Conservation (phyloP, 345 rosid species). For the Acer saccharum region DNA sequence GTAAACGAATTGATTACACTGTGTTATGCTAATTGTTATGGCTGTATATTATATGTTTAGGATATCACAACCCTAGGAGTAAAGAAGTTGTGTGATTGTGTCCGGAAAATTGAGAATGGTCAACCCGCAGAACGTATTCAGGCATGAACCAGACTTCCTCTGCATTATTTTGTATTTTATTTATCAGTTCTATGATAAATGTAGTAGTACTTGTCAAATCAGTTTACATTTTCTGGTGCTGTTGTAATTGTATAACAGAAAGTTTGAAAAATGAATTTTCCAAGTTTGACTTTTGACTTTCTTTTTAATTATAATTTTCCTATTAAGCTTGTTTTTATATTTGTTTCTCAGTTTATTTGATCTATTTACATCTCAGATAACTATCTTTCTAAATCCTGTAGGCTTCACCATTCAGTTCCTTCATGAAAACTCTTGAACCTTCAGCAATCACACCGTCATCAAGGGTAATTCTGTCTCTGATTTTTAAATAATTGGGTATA, state of each 20-base stretch:
- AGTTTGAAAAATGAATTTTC: background rate
- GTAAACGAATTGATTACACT: background rate
- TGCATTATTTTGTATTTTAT: background rate
- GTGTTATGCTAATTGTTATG: conserved; percentile 18
- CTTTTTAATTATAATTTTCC: background rate
- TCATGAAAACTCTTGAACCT: conserved; percentile 37
- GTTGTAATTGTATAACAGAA: background rate
- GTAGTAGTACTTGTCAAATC: background rate
- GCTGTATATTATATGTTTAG: conserved; percentile 26
- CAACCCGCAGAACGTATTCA: conserved; percentile 36
- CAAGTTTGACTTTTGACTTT: conserved; percentile 2
- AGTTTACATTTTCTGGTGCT: background rate
- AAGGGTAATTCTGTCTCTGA: conserved; percentile 38
- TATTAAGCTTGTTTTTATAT: background rate
- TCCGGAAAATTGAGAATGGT: conserved; percentile 36
- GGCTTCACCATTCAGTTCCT: conserved; percentile 42
- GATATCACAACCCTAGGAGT: conserved; percentile 46
- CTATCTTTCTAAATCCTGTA: conserved; percentile 23
- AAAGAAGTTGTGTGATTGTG: conserved; percentile 40
- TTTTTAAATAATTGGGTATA: background rate
- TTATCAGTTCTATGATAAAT: conserved; percentile 1
- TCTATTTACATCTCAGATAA: conserved; percentile 2
- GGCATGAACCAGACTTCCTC: conserved; percentile 37
- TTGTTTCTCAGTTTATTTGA: background rate
- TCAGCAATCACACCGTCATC: conserved; percentile 37